phyloP scores from a whole-genome alignment of 2,329 filamentous ascomycete genomes.

The Cryphonectria radicalis region DNA sequence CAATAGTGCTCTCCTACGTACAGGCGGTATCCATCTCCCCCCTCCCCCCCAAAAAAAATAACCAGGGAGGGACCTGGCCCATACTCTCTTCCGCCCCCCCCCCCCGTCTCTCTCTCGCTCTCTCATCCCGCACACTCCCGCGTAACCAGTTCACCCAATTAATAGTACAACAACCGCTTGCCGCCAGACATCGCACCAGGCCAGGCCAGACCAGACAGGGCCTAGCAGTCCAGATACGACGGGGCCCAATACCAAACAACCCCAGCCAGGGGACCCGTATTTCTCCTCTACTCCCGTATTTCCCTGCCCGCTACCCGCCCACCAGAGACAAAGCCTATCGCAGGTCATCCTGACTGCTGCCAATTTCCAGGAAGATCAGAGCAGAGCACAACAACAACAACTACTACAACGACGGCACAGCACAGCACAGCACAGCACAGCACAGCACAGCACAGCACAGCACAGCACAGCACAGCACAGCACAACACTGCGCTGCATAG shows the following conservation, averaged over 20 bases:
- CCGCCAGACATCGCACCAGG: constrained; percentile 8
- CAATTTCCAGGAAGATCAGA: constrained; percentile 31
- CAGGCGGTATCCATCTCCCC: neutral
- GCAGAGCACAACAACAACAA: neutral
- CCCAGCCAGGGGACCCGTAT: neutral
- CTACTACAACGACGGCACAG: no score
- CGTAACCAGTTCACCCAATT: constrained; percentile 7
- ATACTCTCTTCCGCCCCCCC: no score
- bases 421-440: neutral
- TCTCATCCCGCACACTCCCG: neutral
- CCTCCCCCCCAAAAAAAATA: neutral
- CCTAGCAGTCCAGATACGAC: neutral
- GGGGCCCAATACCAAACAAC: constrained; percentile 6
- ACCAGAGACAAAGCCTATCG: constrained; percentile 36
- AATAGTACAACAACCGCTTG: neutral
- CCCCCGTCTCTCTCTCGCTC: neutral
- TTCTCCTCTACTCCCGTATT: constrained; percentile 30
- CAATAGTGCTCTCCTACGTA: neutral
- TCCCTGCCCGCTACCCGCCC: constrained; percentile 41
- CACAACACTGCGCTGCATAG: neutral
- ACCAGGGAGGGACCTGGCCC: neutral
- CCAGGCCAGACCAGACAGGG: neutral
- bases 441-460: neutral
- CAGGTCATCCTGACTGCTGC: constrained; percentile 34
- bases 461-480: neutral